Percentiles rank a stretch among this genome's conserved stretches.
phyloP scores from a whole-genome alignment of 306 rosid genomes.

The Myrica gale region DNA sequence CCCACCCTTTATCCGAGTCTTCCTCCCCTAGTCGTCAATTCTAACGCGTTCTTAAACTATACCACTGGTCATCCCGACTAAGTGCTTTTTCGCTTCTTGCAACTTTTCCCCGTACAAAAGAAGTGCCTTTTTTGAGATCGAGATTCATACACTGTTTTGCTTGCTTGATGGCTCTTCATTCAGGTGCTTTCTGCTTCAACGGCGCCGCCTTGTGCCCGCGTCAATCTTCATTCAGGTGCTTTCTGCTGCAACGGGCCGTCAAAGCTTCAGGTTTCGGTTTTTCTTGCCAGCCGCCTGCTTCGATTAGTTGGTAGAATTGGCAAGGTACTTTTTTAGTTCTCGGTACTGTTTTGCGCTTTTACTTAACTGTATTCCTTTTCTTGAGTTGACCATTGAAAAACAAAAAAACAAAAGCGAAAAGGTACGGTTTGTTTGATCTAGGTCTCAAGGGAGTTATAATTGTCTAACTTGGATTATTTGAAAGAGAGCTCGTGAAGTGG shows the following conservation, averaged over 20 bases:
- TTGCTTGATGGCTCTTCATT: slow-evolving; percentile 67
- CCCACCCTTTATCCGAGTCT: not conserved
- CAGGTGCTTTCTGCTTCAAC: slow-evolving; percentile 47
- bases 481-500: no score
- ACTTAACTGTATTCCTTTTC: no score
- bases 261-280: slow-evolving; percentile 40
- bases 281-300: slow-evolving; percentile 35
- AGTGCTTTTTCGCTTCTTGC: not conserved
- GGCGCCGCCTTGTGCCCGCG: slow-evolving; percentile 32
- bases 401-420: no score
- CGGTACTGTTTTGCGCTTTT: no score
- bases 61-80: not conserved
- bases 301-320: slow-evolving; percentile 33
- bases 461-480: no score
- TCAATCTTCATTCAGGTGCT: slow-evolving; percentile 49
- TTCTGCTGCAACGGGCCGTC: slow-evolving; percentile 42
- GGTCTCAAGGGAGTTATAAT: no score
- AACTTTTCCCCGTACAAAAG: no score
- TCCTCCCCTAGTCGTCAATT: slow-evolving; percentile 17
- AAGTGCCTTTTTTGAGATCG: not conserved
- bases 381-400: no score
- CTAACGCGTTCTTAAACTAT: not conserved
- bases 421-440: no score
- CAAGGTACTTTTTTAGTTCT: slow-evolving; percentile 36
- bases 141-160: not conserved